phyloP scores from a whole-genome alignment of 306 rosid species.

The Luffa acutangula region DNA sequence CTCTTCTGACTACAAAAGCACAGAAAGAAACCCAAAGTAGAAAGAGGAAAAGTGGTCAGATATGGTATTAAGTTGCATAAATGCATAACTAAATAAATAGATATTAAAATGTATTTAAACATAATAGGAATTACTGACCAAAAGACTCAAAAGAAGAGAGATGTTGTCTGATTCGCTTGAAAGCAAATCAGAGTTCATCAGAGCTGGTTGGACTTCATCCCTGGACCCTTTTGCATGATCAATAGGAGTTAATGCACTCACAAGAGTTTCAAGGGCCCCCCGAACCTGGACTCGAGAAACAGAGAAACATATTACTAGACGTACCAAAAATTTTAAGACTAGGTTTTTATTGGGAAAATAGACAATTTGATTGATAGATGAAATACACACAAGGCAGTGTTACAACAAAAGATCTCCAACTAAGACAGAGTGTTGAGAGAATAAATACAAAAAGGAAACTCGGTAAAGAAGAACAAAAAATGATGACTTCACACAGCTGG shows the following conservation, averaged over 20 bases:
- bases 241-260: slow-evolving; percentile 76
- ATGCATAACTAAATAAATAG: neutral
- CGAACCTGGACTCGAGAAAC: slow-evolving; percentile 44
- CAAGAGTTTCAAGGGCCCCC: slow-evolving; percentile 87
- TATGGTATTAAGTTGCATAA: neutral
- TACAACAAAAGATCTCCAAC: neutral
- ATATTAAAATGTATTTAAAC: slow-evolving; percentile 1
- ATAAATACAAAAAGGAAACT: neutral
- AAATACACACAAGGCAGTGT: neutral
- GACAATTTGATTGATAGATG: neutral
- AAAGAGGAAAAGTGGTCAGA: neutral
- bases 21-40: slow-evolving; percentile 11
- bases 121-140: slow-evolving; percentile 44
- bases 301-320: slow-evolving; percentile 6
- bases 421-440: neutral
- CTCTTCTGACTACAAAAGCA: slow-evolving; percentile 66
- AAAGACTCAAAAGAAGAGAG: slow-evolving; percentile 76
- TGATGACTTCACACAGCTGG: neutral
- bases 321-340: neutral
- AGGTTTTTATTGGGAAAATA: neutral
- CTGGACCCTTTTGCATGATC: slow-evolving; percentile 53
- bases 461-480: neutral
- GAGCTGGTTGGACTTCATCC: slow-evolving; percentile 75
- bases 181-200: slow-evolving; percentile 82
- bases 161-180: slow-evolving; percentile 80